These are phyloP conservation scores for Calocybe gangraenosa DNA, from an alignment of 768 basidiomycete genomes.

Conservation along the genomic window DNA sequence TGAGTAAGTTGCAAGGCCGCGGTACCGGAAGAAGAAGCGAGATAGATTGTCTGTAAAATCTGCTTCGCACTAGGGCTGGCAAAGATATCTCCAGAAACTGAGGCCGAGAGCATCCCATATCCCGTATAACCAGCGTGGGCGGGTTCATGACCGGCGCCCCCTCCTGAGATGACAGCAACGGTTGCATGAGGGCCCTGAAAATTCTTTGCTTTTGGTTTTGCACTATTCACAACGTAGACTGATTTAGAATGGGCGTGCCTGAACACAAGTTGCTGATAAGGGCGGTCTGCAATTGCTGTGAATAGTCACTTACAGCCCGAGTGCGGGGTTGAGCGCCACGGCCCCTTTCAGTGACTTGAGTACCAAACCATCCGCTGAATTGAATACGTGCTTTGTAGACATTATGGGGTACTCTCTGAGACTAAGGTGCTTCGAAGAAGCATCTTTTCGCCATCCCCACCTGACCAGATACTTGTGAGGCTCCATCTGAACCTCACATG, in stretches of 20 bases:
- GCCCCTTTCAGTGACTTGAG: slow-evolving; percentile 38
- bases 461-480: background rate
- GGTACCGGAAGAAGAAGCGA: slow-evolving; percentile 33
- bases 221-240: slow-evolving; percentile 23
- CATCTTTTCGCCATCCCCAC: slow-evolving; percentile 1
- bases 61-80: slow-evolving; percentile 60
- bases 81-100: slow-evolving; percentile 60
- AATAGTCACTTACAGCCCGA: slow-evolving; percentile 30
- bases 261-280: background rate
- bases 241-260: slow-evolving; percentile 35
- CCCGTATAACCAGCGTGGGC: slow-evolving; percentile 57
- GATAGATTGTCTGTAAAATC: slow-evolving; percentile 43
- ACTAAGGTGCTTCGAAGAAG: background rate
- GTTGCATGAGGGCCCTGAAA: slow-evolving; percentile 2
- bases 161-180: slow-evolving; percentile 43
- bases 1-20: slow-evolving; percentile 1
- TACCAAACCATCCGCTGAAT: slow-evolving; percentile 37
- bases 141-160: slow-evolving; percentile 58
- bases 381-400: slow-evolving; percentile 40
- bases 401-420: slow-evolving; percentile 19
- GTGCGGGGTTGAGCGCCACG: slow-evolving; percentile 34
- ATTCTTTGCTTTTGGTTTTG: slow-evolving; percentile 10
- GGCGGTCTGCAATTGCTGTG: background rate
- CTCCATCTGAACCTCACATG: no score
- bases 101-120: slow-evolving; percentile 49